Evolutionary conservation across 1,139 yeast species (phyloP).

Genomic region (Wickerhamomyces sp.): DNA sequence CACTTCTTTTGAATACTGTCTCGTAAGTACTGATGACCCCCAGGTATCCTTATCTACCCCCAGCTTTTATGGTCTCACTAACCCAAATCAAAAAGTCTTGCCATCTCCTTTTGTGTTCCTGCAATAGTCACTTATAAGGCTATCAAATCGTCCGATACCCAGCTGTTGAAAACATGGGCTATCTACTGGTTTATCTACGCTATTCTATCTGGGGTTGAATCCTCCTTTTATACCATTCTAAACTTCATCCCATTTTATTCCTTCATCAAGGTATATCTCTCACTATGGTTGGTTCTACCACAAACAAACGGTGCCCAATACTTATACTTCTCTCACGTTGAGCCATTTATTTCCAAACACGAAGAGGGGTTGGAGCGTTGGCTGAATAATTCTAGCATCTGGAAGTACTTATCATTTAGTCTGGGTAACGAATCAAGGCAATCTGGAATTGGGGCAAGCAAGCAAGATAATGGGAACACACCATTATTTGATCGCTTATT

Average conservation of each 20-base stretch:
- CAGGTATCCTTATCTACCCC: too few relatives aligned
- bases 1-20: background rate
- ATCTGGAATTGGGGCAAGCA: too few relatives aligned
- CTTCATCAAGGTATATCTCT: slow-evolving; percentile 35
- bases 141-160: slow-evolving; percentile 30
- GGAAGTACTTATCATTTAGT: background rate
- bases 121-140: slow-evolving; percentile 46
- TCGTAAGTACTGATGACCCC: too few relatives aligned
- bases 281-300: slow-evolving; percentile 53
- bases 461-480: too few relatives aligned
- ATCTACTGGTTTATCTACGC: slow-evolving; percentile 54
- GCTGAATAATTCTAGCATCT: slow-evolving; percentile 5
- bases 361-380: slow-evolving; percentile 15
- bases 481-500: background rate
- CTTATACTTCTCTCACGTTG: slow-evolving; percentile 21
- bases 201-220: slow-evolving; percentile 30
- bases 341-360: slow-evolving; percentile 20
- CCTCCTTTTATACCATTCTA: slow-evolving; percentile 30
- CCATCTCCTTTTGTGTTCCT: slow-evolving; percentile 46
- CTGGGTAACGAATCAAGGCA: too few relatives aligned
- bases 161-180: slow-evolving; percentile 45
- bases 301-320: slow-evolving; percentile 26
- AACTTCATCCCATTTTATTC: slow-evolving; percentile 45
- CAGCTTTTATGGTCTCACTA: too few relatives aligned
- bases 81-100: slow-evolving; percentile 28